Conservation (phyloP, 352 stramenopile species). For the Pythium biforme region DNA sequence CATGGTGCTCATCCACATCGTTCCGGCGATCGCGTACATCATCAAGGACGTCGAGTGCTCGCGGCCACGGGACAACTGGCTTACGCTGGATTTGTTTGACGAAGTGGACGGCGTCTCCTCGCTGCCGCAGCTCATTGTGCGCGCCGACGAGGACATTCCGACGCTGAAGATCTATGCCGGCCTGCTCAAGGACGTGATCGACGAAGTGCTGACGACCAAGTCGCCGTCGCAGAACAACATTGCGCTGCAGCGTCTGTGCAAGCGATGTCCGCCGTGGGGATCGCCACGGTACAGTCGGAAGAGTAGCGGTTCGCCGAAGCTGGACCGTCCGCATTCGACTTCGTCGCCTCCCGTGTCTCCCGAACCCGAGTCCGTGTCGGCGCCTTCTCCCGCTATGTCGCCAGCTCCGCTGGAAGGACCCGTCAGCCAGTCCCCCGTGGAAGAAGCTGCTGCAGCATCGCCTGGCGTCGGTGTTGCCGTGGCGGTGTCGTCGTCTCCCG, state of each 20-base stretch:
- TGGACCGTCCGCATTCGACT: slow-evolving; percentile 21
- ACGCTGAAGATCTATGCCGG: slow-evolving; percentile 72
- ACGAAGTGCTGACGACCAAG: slow-evolving; percentile 65
- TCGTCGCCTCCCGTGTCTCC: slow-evolving; percentile 10
- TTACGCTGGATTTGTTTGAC: slow-evolving; percentile 76
- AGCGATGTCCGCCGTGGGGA: slow-evolving; percentile 53
- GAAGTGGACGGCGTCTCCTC: slow-evolving; percentile 48
- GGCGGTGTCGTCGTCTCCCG: background rate
- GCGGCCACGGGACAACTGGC: slow-evolving; percentile 61
- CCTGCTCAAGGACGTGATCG: slow-evolving; percentile 75
- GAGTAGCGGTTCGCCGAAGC: slow-evolving; percentile 34
- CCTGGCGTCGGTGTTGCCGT: background rate
- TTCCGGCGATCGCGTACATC: slow-evolving; percentile 78
- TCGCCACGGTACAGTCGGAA: slow-evolving; percentile 19
- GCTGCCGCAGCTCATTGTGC: slow-evolving; percentile 55
- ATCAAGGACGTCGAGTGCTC: slow-evolving; percentile 66
- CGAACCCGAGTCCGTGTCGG: slow-evolving; percentile 14
- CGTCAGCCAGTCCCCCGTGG: background rate
- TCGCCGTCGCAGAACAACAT: slow-evolving; percentile 66
- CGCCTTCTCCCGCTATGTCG: slow-evolving; percentile 12
- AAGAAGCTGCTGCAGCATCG: background rate
- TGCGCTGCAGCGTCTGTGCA: slow-evolving; percentile 69
- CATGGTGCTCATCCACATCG: slow-evolving; percentile 86
- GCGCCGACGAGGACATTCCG: slow-evolving; percentile 62
- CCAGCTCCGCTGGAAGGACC: background rate